Conservation (phyloP, 768 basidiomycete genomes). For the Pulveroboletus frians region DNA sequence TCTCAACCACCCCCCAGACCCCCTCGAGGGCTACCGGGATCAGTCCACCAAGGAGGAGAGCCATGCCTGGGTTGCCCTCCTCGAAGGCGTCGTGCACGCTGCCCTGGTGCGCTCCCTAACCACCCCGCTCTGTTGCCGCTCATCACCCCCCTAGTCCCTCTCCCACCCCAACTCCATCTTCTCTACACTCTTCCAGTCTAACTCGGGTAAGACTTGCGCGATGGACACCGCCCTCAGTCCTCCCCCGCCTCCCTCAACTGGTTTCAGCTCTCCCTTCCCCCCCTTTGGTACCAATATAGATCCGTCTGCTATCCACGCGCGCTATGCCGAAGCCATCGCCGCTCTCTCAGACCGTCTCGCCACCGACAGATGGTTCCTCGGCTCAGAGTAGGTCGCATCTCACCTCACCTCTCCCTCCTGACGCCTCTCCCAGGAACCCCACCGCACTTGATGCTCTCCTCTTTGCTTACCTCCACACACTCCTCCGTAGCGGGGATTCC, state of each 20-base stretch:
- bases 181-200: constrained; percentile 38
- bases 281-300: constrained; percentile 55
- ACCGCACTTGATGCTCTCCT: constrained; percentile 78
- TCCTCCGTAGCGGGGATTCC: constrained; percentile 41
- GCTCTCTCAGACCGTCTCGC: constrained; percentile 73
- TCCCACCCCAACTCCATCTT: constrained; percentile 43
- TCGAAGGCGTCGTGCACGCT: constrained; percentile 74
- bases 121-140: constrained; percentile 1
- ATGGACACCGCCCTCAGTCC: constrained; percentile 53
- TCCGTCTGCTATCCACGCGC: constrained; percentile 43
- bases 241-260: constrained; percentile 66
- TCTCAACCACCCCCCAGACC: constrained; percentile 36
- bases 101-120: constrained; percentile 50
- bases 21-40: constrained; percentile 65
- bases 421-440: constrained; percentile 48
- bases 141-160: constrained; percentile 36
- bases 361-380: constrained; percentile 77
- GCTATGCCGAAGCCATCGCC: constrained; percentile 66
- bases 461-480: constrained; percentile 75
- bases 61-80: constrained; percentile 74
- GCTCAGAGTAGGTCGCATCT: constrained; percentile 51
- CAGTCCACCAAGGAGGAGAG: constrained; percentile 63
- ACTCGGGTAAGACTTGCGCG: constrained; percentile 21
- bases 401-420: neutral
- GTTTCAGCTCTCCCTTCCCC: constrained; percentile 60